A percentile compares a stretch with the other conserved stretches of the same genome.
phyloP scores from a whole-genome alignment of 108 stramenopile species.

The Cyclotella baltica region DNA sequence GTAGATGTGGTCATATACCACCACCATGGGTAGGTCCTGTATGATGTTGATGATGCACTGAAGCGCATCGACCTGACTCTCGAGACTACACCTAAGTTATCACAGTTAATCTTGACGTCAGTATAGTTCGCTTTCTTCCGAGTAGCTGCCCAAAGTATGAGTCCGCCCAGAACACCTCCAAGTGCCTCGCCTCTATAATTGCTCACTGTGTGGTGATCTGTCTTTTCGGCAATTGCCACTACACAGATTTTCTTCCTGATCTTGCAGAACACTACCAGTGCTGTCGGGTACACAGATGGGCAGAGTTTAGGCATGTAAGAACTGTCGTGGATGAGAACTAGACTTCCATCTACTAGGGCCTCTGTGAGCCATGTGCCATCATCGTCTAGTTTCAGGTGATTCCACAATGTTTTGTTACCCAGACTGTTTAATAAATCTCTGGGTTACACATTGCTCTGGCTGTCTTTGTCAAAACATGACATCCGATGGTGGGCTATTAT shows the following conservation, averaged over 20 bases:
- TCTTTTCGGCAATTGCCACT: not conserved
- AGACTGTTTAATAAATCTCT: not conserved
- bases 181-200: not conserved
- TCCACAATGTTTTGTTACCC: not conserved
- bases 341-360: not conserved
- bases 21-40: not conserved
- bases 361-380: not conserved
- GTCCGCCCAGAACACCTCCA: not conserved
- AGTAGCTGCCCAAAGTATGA: not conserved
- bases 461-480: too few species aligned
- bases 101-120: not conserved
- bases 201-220: not conserved
- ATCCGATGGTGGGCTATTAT: too few species aligned
- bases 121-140: too few species aligned
- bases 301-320: conserved; percentile 6
- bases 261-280: not conserved
- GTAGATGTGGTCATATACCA: not conserved
- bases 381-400: not conserved
- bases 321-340: not conserved
- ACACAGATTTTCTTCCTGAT: not conserved
- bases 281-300: not conserved
- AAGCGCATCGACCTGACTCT: not conserved
- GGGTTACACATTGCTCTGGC: too few species aligned
- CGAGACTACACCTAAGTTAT: not conserved
- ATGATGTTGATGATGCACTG: not conserved